These are phyloP conservation scores for Kernera saxatilis DNA, from an alignment of 345 rosid genomes.

Conservation along the genomic window DNA sequence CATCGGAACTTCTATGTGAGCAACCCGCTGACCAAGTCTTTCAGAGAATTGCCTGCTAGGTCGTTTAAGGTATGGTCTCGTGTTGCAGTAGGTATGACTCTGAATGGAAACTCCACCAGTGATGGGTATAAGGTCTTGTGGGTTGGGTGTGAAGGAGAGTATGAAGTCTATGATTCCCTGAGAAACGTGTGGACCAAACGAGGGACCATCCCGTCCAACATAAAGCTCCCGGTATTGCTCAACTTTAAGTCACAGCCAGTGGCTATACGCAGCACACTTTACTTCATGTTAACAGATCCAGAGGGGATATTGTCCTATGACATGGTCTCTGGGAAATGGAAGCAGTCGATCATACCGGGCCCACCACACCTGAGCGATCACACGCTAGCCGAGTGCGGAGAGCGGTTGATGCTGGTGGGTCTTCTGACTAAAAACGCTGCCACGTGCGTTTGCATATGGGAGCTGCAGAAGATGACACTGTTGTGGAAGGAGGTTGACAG, in stretches of 20 bases:
- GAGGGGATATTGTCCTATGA: constrained; percentile 85
- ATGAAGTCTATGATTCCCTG: constrained; percentile 80
- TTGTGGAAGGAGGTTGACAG: constrained; percentile 99
- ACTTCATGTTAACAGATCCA: constrained; percentile 91
- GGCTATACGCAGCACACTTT: constrained; percentile 50
- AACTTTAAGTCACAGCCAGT: constrained; percentile 92
- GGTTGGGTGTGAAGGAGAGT: constrained; percentile 94
- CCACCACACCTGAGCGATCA: constrained; percentile 76
- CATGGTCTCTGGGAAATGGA: constrained; percentile 72
- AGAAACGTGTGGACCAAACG: constrained; percentile 66
- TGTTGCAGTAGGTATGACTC: constrained; percentile 86
- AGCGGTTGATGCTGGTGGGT: constrained; percentile 86
- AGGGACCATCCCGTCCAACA: constrained; percentile 66
- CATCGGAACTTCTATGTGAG: constrained; percentile 81
- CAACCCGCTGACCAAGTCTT: constrained; percentile 84
- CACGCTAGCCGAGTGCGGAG: constrained; percentile 83
- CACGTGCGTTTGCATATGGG: constrained; percentile 97
- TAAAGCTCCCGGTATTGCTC: constrained; percentile 72
- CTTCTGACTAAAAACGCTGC: constrained; percentile 92
- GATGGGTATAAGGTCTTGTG: constrained; percentile 79
- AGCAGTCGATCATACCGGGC: constrained; percentile 67
- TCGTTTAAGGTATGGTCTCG: constrained; percentile 91
- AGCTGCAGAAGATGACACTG: constrained; percentile 98
- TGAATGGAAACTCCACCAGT: constrained; percentile 47
- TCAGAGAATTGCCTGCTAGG: constrained; percentile 81